A percentile compares a stretch with the other conserved stretches of the same genome.
Conservation (phyloP, 805 yeast species). For the Monosporozyma yasuniensis region DNA sequence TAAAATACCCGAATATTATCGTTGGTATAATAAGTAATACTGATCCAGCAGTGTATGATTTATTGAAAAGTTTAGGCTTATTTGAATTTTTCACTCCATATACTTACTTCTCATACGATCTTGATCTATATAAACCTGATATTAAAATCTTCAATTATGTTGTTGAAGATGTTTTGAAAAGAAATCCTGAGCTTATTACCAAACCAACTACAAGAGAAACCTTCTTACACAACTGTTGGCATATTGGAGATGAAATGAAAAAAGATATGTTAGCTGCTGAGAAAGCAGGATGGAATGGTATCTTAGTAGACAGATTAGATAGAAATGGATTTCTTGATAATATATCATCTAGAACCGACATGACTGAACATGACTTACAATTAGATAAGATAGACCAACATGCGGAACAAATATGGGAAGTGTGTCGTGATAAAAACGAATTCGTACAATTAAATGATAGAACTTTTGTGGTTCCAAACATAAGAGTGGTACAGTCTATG, state of each 20-base stretch:
- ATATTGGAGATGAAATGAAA: conserved; percentile 53
- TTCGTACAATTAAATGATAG: conserved; percentile 14
- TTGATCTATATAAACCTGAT: conserved; percentile 48
- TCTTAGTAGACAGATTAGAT: conserved; percentile 42
- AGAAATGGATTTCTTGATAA: conserved; percentile 20
- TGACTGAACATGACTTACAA: conserved; percentile 17
- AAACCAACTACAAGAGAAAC: conserved; percentile 3
- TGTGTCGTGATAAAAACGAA: conserved; percentile 12
- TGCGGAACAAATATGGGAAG: conserved; percentile 14
- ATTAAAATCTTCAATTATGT: conserved; percentile 38
- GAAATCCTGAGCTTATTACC: conserved; percentile 13
- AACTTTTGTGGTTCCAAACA: conserved; percentile 20
- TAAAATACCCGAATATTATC: conserved; percentile 27
- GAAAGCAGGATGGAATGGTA: conserved; percentile 53
- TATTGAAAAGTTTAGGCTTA: conserved; percentile 42
- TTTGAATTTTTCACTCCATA: conserved; percentile 32
- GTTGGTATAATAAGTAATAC: conserved; percentile 52
- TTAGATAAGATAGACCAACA: conserved; percentile 23
- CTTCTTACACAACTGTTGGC: conserved; percentile 38
- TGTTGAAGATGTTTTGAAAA: conserved; percentile 21
- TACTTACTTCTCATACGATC: conserved; percentile 48
- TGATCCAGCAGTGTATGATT: conserved; percentile 42
- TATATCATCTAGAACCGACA: conserved; percentile 1
- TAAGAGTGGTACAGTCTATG: conserved; percentile 11
- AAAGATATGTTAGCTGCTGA: conserved; percentile 48